Evolutionary conservation across 116 monocot genomes (phyloP).

Genomic region (Zostera marina): DNA sequence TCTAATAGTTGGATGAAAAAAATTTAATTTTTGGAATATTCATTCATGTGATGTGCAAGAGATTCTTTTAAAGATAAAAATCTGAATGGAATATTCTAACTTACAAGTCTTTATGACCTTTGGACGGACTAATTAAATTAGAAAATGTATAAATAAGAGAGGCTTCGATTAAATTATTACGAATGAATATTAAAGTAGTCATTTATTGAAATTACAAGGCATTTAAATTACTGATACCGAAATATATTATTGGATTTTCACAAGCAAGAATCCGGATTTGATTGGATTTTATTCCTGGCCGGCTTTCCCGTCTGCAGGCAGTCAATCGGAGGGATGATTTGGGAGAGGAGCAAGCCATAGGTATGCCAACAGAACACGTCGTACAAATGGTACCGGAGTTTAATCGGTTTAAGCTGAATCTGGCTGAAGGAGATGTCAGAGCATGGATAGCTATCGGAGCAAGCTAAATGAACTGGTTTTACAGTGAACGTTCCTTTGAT

Average conservation of each 20-base stretch:
- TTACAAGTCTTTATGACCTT: too few species aligned
- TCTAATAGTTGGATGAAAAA: too few species aligned
- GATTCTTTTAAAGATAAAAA: too few species aligned
- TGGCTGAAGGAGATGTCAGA: constrained; percentile 35
- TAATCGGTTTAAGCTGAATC: constrained; percentile 38
- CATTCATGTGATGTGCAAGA: too few species aligned
- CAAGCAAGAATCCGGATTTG: constrained; percentile 24
- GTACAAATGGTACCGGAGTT: constrained; percentile 23
- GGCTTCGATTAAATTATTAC: too few species aligned
- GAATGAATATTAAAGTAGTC: too few species aligned
- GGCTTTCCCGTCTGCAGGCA: constrained; percentile 47
- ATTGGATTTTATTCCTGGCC: constrained; percentile 16
- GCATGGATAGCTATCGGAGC: constrained; percentile 65
- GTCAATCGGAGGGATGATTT: constrained; percentile 37
- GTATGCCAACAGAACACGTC: constrained; percentile 74
- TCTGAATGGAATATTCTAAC: too few species aligned
- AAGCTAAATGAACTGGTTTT: constrained; percentile 64
- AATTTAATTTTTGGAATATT: too few species aligned
- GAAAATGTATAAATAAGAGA: too few species aligned
- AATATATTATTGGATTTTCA: not conserved
- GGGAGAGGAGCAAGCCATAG: constrained; percentile 37
- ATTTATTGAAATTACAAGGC: too few species aligned
- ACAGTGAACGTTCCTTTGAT: constrained; percentile 69
- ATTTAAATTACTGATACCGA: too few species aligned
- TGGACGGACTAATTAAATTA: too few species aligned